A percentile compares a stretch with the other conserved stretches of the same genome.
Conservation (phyloP, 345 rosid genomes). For the Eucalyptus microcorys region DNA sequence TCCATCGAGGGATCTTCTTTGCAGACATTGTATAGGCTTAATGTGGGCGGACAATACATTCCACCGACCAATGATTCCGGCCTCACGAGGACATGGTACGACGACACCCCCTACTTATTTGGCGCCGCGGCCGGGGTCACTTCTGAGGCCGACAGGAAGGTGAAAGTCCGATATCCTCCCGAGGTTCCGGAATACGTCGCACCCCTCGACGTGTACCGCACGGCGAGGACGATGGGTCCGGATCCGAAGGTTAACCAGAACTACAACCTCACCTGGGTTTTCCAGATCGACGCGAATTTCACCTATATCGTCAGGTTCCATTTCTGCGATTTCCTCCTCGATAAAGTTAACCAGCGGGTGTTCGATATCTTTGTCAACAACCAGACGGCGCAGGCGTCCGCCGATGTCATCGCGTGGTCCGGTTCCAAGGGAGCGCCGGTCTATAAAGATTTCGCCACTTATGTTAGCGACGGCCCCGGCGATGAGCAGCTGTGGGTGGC, state of each 20-base stretch:
- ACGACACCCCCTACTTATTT: slow-evolving; percentile 31
- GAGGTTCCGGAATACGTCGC: slow-evolving; percentile 13
- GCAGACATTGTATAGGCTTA: slow-evolving; percentile 45
- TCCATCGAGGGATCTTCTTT: slow-evolving; percentile 2
- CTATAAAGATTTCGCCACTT: slow-evolving; percentile 34
- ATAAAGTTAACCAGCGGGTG: slow-evolving; percentile 25
- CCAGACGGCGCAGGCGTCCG: slow-evolving; percentile 21
- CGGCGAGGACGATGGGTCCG: slow-evolving; percentile 41
- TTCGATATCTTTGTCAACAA: slow-evolving; percentile 41
- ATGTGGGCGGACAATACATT: slow-evolving; percentile 42
- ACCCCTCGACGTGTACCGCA: slow-evolving; percentile 25
- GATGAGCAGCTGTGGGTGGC: slow-evolving; percentile 24
- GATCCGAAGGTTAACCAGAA: slow-evolving; percentile 4
- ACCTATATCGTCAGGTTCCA: slow-evolving; percentile 43
- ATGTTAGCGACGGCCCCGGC: slow-evolving; percentile 1
- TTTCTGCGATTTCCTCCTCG: slow-evolving; percentile 36
- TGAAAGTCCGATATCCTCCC: slow-evolving; percentile 3
- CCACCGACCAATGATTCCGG: slow-evolving; percentile 26
- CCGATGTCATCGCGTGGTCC: slow-evolving; percentile 41
- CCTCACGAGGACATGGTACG: slow-evolving; percentile 42
- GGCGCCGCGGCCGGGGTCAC: slow-evolving; percentile 27
- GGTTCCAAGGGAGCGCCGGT: slow-evolving; percentile 23
- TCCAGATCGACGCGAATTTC: slow-evolving; percentile 40
- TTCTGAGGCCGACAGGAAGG: not conserved
- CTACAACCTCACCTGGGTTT: slow-evolving; percentile 54